Base-by-base conservation (phyloP, 768 basidiomycete genomes). In the Butyriboletus loyo region DNA sequence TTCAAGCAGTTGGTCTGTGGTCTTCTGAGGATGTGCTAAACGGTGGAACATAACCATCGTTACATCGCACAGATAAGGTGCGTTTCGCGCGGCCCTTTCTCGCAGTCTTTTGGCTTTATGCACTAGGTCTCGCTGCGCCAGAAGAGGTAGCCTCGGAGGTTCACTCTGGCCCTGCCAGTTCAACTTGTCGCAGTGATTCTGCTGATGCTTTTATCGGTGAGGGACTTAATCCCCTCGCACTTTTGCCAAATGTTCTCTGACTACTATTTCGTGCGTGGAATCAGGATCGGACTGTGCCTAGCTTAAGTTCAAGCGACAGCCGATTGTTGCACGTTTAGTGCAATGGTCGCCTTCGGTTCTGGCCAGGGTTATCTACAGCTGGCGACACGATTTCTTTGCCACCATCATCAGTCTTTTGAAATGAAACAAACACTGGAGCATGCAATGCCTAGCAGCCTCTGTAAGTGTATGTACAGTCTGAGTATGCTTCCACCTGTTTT, bases 61-160 rank as follows among this genome's bases (percentile, higher is more conserved):
- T 5, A 6, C 24, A 9, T 35, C 27, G 3, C 8, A 44, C 25
- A 55, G 46, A 24, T 10, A 38, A 13, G n/a, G 56, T 56, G 54
- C 36, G 25, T 35, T 38, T 56, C 19, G 5, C 24, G 10, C 42
- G 1, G 3, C 5, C 14, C 22, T n/a, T 55, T 10, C 10, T 49
- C 7, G 2, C 40, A 2, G 2, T 9, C 0, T 28, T 28, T 25
- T 49, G 19, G 3, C 27, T 49, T 10, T 49, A 31, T 21, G n/a
- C 46, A 27, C 10, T 49, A 4, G 41, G 21, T 6, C 24, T 38
- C 37, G 49, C 42, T 25, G 24, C 30, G 15, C 50, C 35, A 7
- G 25, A 3, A 9, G 39, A 15, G 3, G 9, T 4, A 0, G 9
- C 2, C 11, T 0, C n/a, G n/a, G n/a, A n/a, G n/a, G n/a, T n/a